phyloP scores from a whole-genome alignment of 1,284 basidiomycete species.

The Fomitiporia mediterranea region DNA sequence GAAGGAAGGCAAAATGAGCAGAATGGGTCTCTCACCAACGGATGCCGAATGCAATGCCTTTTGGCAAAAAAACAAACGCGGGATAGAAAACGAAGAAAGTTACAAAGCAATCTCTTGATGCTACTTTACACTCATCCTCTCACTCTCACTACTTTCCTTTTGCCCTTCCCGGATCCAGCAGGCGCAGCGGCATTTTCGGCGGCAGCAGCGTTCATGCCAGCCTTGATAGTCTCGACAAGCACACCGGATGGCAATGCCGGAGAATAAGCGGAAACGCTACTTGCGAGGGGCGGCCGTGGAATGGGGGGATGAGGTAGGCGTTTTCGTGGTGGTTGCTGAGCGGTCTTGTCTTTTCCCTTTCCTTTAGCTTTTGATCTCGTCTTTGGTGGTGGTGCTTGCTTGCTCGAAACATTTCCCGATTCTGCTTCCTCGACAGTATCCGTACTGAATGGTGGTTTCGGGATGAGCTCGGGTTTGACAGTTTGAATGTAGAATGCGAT shows the following conservation, averaged over 20 bases:
- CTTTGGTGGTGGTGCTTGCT: slow-evolving; percentile 14
- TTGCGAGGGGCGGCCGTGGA: slow-evolving; percentile 49
- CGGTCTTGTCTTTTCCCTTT: slow-evolving; percentile 26
- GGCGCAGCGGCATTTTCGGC: slow-evolving; percentile 35
- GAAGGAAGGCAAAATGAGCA: too few relatives aligned
- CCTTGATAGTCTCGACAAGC: slow-evolving; percentile 72
- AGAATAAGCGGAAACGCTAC: slow-evolving; percentile 58
- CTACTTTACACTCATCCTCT: too few relatives aligned
- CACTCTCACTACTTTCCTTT: slow-evolving; percentile 66
- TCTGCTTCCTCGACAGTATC: slow-evolving; percentile 22
- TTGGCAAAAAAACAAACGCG: too few relatives aligned
- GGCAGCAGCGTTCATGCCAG: slow-evolving; percentile 62
- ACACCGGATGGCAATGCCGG: slow-evolving; percentile 70
- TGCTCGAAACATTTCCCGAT: slow-evolving; percentile 22
- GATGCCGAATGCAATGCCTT: neutral
- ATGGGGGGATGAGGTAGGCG: slow-evolving; percentile 49
- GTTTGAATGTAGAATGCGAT: slow-evolving; percentile 73
- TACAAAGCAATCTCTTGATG: too few relatives aligned
- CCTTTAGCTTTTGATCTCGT: slow-evolving; percentile 28
- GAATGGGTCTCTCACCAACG: too few relatives aligned
- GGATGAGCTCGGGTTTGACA: slow-evolving; percentile 66
- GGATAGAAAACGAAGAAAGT: neutral
- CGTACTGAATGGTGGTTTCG: slow-evolving; percentile 52
- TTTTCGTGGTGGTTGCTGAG: slow-evolving; percentile 35
- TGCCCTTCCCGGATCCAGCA: slow-evolving; percentile 42